Percentiles rank a stretch among this genome's conserved stretches.
These are phyloP conservation scores for Mycena vulgaris DNA, from an alignment of 768 basidiomycete species.

Conservation along the genomic window DNA sequence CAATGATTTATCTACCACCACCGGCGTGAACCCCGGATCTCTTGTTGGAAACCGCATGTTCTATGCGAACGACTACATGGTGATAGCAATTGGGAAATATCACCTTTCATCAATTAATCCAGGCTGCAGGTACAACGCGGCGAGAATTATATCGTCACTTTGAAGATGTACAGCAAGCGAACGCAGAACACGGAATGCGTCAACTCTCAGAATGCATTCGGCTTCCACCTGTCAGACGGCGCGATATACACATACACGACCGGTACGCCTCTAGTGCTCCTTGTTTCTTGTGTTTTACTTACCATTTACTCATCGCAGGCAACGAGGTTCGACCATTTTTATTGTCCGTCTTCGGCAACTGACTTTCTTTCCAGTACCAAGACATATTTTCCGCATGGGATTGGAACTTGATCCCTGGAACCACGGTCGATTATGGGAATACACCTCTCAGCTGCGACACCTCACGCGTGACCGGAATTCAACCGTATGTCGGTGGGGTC, in stretches of 20 bases:
- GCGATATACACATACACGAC: conserved; percentile 61
- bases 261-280: conserved; percentile 3
- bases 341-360: conserved; percentile 23
- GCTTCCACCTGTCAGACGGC: conserved; percentile 68
- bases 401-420: conserved; percentile 71
- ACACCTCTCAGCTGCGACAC: conserved; percentile 47
- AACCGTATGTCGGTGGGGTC: conserved; percentile 53
- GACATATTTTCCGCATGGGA: conserved; percentile 71
- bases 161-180: conserved; percentile 62
- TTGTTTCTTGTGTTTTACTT: conserved; percentile 26
- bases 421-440: conserved; percentile 50
- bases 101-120: conserved; percentile 24
- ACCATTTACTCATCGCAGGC: conserved; percentile 42
- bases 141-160: conserved; percentile 56
- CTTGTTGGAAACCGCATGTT: conserved; percentile 64
- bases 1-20: conserved; percentile 44
- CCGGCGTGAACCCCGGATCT: conserved; percentile 56
- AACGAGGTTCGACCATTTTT: conserved; percentile 49
- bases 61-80: conserved; percentile 66
- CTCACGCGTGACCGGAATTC: conserved; percentile 41
- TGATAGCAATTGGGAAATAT: conserved; percentile 40
- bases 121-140: conserved; percentile 61
- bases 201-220: conserved; percentile 61
- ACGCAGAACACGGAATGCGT: conserved; percentile 64
- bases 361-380: conserved; percentile 30